Conservation (phyloP, 2,329 filamentous ascomycete genomes). For the Neocatenulostroma microsporum region DNA sequence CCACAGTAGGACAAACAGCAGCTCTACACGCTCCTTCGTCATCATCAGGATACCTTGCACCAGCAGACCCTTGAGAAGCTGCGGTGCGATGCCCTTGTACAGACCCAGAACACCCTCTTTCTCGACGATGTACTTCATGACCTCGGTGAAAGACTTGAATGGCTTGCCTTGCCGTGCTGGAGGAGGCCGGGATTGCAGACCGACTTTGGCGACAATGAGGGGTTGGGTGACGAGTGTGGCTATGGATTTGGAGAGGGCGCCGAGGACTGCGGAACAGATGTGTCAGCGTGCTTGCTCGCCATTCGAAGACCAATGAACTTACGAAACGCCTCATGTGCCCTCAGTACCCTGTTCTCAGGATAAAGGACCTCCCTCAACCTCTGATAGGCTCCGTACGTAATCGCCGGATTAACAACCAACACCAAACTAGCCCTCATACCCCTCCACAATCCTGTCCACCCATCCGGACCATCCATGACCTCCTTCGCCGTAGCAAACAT, state of each 20-base stretch:
- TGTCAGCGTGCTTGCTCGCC: neutral
- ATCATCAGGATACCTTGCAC: conserved; percentile 98
- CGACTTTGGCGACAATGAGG: conserved; percentile 95
- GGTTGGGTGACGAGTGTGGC: conserved; percentile 91
- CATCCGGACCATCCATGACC: conserved; percentile 84
- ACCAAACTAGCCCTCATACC: conserved; percentile 94
- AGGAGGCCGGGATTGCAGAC: conserved; percentile 86
- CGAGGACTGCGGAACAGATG: conserved; percentile 56
- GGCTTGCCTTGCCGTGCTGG: conserved; percentile 76
- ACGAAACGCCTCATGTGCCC: conserved; percentile 86
- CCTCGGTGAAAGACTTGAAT: conserved; percentile 87
- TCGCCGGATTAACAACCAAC: conserved; percentile 89
- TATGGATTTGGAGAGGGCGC: conserved; percentile 83
- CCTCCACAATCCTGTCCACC: conserved; percentile 82
- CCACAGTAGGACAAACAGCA: conserved; percentile 78
- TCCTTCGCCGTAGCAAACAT: conserved; percentile 81
- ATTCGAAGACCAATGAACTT: conserved; percentile 38
- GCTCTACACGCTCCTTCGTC: conserved; percentile 93
- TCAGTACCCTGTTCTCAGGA: conserved; percentile 65
- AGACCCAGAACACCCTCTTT: conserved; percentile 76
- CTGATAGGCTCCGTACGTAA: conserved; percentile 96
- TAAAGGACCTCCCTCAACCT: conserved; percentile 71
- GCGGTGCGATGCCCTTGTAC: conserved; percentile 94
- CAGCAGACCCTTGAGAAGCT: conserved; percentile 83
- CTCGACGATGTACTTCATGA: conserved; percentile 88